These are phyloP conservation scores for Lasiosphaeriaceae sp. DNA, from an alignment of 495 filamentous ascomycete species.

Conservation along the genomic window DNA sequence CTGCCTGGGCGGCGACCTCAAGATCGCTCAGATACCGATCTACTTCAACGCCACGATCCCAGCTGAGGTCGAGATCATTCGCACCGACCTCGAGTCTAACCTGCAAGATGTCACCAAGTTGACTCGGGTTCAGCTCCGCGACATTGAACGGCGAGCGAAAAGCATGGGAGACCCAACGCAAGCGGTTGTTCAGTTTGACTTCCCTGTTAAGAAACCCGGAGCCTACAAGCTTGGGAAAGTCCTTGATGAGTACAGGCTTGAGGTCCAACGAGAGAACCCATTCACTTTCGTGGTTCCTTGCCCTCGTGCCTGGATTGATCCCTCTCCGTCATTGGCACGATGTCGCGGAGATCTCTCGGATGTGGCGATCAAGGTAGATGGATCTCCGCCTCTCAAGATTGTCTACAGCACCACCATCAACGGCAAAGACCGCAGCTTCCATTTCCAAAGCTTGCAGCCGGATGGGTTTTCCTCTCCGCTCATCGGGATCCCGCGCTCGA, in stretches of 20 bases:
- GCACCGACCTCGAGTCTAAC: constrained; percentile 77
- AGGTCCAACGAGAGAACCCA: constrained; percentile 71
- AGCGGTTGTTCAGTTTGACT: constrained; percentile 49
- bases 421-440: constrained; percentile 65
- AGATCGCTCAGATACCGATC: constrained; percentile 68
- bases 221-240: constrained; percentile 81
- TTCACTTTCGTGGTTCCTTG: constrained; percentile 80
- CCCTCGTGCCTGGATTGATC: constrained; percentile 69
- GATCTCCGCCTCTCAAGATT: constrained; percentile 86
- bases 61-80: constrained; percentile 75
- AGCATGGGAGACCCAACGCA: constrained; percentile 48
- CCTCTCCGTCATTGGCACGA: constrained; percentile 56
- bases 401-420: constrained; percentile 86
- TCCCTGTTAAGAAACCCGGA: constrained; percentile 73
- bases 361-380: constrained; percentile 73
- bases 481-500: constrained; percentile 49
- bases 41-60: constrained; percentile 90
- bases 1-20: constrained; percentile 65
- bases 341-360: constrained; percentile 87
- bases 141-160: constrained; percentile 53
- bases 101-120: constrained; percentile 74
- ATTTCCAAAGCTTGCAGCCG: constrained; percentile 87
- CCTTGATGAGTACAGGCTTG: constrained; percentile 86
- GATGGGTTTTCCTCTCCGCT: constrained; percentile 80
- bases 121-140: constrained; percentile 51